Evolutionary conservation across 148 eudicot species (phyloP).

Genomic region (Mesembryanthemum crystallinum): DNA sequence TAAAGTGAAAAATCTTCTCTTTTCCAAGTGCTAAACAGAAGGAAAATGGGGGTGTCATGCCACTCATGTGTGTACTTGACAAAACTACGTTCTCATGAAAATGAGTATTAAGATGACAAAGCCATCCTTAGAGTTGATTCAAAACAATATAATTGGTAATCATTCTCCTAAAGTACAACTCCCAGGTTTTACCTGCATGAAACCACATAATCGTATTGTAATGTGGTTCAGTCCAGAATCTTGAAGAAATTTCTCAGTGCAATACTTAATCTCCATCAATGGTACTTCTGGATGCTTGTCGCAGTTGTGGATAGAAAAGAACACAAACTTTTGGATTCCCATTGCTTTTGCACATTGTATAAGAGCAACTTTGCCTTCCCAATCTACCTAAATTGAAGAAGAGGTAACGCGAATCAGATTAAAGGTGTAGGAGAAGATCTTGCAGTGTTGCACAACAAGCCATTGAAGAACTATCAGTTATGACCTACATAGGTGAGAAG

Average conservation of each 20-base stretch:
- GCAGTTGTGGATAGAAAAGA: slow-evolving; percentile 97
- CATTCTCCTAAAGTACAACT: not conserved
- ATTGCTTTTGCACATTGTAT: slow-evolving; percentile 99
- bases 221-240: slow-evolving; percentile 84
- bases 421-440: not conserved
- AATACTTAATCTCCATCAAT: slow-evolving; percentile 93
- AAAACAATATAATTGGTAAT: not conserved
- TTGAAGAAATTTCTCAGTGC: slow-evolving; percentile 96
- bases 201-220: slow-evolving; percentile 83
- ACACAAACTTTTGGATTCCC: slow-evolving; percentile 90
- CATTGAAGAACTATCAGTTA: not conserved
- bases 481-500: not conserved
- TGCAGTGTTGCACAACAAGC: not conserved
- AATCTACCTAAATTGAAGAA: slow-evolving; percentile 73
- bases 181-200: slow-evolving; percentile 84
- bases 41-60: not conserved
- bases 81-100: not conserved
- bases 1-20: not conserved
- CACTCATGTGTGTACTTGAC: not conserved
- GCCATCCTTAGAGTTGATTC: not conserved
- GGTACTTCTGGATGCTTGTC: slow-evolving; percentile 99
- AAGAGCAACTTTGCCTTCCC: slow-evolving; percentile 99
- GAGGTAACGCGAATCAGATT: slow-evolving; percentile 8
- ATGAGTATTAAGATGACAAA: not conserved
- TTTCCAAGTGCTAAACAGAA: not conserved